These are phyloP conservation scores for Heterobasidion parviporum DNA, from an alignment of 1,284 basidiomycete species.

Conservation along the genomic window DNA sequence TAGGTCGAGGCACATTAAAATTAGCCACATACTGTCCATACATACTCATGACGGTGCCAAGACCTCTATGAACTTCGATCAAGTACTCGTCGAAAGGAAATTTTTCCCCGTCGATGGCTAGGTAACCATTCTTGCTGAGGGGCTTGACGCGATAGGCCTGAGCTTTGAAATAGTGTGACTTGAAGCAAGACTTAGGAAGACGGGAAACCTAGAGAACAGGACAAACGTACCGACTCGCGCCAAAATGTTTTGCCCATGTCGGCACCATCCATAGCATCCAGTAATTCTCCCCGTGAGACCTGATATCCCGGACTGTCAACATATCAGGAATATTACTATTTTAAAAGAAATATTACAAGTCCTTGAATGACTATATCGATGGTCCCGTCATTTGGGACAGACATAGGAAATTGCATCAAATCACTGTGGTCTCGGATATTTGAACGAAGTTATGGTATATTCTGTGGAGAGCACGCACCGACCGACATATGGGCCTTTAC, in stretches of 20 bases:
- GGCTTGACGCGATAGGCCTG: conserved; percentile 72
- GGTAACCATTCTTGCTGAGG: conserved; percentile 39
- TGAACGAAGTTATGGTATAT: neutral
- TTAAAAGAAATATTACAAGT: conserved; percentile 30
- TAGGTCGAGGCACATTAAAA: conserved; percentile 23
- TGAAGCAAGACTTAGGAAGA: neutral
- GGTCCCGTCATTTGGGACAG: conserved; percentile 70
- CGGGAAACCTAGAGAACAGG: neutral
- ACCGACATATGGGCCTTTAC: conserved; percentile 66
- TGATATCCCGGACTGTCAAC: conserved; percentile 15
- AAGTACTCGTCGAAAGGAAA: conserved; percentile 78
- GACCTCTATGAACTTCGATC: conserved; percentile 70
- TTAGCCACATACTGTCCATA: conserved; percentile 58
- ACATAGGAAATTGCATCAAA: conserved; percentile 83
- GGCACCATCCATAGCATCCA: conserved; percentile 59
- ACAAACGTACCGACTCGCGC: conserved; percentile 44
- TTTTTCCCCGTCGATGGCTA: conserved; percentile 79
- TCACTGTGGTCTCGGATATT: conserved; percentile 32
- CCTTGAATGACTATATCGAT: conserved; percentile 75
- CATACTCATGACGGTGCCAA: conserved; percentile 67
- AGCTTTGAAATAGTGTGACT: conserved; percentile 79
- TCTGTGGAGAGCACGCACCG: conserved; percentile 29
- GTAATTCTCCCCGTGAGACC: conserved; percentile 48
- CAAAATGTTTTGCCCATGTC: conserved; percentile 65
- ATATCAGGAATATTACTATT: neutral